These are phyloP conservation scores for Pseudogymnoascus sp. DNA, from an alignment of 2,329 filamentous ascomycete species.

Conservation along the genomic window DNA sequence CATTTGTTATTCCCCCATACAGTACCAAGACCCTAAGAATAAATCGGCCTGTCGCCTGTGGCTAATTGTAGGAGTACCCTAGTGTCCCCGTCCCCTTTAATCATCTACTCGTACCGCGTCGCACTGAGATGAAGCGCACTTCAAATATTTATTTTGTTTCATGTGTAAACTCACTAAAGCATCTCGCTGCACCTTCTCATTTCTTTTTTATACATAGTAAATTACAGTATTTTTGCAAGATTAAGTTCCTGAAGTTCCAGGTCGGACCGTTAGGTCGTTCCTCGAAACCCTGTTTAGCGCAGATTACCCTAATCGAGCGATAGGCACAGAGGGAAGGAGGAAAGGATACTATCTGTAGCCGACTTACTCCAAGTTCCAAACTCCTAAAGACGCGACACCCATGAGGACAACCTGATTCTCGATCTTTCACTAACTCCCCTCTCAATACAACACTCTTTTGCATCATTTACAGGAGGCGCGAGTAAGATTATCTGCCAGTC, in stretches of 20 bases:
- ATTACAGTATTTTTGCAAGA: neutral
- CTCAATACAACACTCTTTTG: constrained; percentile 7
- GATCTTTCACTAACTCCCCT: constrained; percentile 5
- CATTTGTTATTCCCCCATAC: neutral
- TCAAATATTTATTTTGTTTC: neutral
- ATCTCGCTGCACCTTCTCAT: neutral
- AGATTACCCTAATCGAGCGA: constrained; percentile 3
- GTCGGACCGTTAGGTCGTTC: constrained; percentile 5
- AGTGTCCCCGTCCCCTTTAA: constrained; percentile 5
- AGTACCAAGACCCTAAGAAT: neutral
- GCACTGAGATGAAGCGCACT: neutral
- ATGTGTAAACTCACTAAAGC: neutral
- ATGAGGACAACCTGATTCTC: constrained; percentile 4
- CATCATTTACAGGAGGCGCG: constrained; percentile 5
- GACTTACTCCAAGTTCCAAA: constrained; percentile 3
- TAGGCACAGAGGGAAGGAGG: constrained; percentile 8
- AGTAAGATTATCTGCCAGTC: constrained; percentile 8
- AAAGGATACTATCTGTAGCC: constrained; percentile 7
- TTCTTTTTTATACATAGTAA: neutral
- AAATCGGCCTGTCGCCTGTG: neutral
- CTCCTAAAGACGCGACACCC: constrained; percentile 7
- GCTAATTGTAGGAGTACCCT: neutral
- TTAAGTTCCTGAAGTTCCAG: neutral
- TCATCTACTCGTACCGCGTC: neutral
- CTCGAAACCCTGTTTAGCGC: constrained; percentile 6